Evolutionary conservation across 352 stramenopile genomes (phyloP).

Genomic region (Globisporangium iwayamae): DNA sequence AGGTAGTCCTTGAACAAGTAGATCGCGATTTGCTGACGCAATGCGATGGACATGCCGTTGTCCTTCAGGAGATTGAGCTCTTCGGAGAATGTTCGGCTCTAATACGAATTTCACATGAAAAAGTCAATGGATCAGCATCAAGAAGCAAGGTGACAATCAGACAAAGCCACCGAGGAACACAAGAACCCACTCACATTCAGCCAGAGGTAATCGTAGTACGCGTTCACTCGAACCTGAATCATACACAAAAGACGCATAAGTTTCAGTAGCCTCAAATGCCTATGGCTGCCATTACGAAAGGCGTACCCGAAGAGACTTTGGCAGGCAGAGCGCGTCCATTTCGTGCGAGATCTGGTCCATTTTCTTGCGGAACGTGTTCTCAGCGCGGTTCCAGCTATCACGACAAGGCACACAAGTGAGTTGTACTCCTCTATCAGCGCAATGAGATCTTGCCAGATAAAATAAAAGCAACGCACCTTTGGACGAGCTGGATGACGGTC

Average conservation of each 20-base stretch:
- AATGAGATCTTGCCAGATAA: background rate
- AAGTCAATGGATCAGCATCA: background rate
- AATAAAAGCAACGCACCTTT: slow-evolving; percentile 27
- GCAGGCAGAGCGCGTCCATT: slow-evolving; percentile 57
- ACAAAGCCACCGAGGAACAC: background rate
- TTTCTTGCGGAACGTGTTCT: slow-evolving; percentile 67
- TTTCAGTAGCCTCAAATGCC: too few species aligned
- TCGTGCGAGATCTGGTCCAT: slow-evolving; percentile 68
- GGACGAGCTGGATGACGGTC: slow-evolving; percentile 54
- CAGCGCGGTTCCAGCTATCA: slow-evolving; percentile 48
- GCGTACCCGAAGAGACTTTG: slow-evolving; percentile 45
- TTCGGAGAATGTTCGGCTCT: slow-evolving; percentile 59
- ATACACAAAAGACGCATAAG: too few species aligned
- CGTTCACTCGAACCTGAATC: slow-evolving; percentile 25
- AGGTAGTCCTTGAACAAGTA: slow-evolving; percentile 72
- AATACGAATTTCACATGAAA: background rate
- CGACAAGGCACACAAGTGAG: background rate
- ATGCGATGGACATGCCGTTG: slow-evolving; percentile 50
- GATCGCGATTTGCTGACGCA: slow-evolving; percentile 59
- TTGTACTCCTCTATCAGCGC: background rate
- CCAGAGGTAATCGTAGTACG: slow-evolving; percentile 78
- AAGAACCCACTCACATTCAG: slow-evolving; percentile 33
- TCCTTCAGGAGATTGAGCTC: slow-evolving; percentile 58
- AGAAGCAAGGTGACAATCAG: too few species aligned
- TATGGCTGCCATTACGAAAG: background rate